These are phyloP conservation scores for Poterioochromonas sp. DNA, from an alignment of 352 stramenopile species.

Conservation along the genomic window DNA sequence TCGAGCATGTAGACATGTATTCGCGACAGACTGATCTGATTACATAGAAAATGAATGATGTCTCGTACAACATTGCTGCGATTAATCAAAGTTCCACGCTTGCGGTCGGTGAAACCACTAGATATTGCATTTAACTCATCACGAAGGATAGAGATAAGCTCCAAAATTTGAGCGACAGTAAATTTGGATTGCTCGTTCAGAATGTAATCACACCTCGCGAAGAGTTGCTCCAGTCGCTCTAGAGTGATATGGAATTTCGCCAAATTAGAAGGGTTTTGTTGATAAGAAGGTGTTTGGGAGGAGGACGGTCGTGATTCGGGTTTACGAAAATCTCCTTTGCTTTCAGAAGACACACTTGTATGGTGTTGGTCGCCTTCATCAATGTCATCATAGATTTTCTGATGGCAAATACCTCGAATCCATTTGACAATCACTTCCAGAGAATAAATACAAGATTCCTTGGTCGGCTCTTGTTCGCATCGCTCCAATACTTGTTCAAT, in stretches of 20 bases:
- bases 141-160: neutral
- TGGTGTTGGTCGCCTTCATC: too few species aligned
- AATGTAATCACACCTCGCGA: neutral
- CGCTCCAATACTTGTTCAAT: neutral
- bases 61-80: neutral
- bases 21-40: neutral
- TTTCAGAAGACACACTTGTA: too few species aligned
- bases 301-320: too few species aligned
- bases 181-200: neutral
- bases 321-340: too few species aligned
- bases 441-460: neutral
- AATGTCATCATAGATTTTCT: neutral
- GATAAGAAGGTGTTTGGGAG: too few species aligned
- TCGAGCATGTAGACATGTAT: neutral
- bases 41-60: neutral
- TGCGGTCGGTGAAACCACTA: neutral
- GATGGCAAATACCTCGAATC: neutral
- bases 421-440: neutral
- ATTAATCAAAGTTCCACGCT: neutral
- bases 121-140: neutral
- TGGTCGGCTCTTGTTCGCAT: neutral
- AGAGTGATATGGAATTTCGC: neutral
- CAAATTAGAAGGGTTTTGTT: too few species aligned
- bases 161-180: neutral
- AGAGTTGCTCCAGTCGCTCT: neutral